Conservation (phyloP, 306 rosid species). For the Prunus dulcis region DNA sequence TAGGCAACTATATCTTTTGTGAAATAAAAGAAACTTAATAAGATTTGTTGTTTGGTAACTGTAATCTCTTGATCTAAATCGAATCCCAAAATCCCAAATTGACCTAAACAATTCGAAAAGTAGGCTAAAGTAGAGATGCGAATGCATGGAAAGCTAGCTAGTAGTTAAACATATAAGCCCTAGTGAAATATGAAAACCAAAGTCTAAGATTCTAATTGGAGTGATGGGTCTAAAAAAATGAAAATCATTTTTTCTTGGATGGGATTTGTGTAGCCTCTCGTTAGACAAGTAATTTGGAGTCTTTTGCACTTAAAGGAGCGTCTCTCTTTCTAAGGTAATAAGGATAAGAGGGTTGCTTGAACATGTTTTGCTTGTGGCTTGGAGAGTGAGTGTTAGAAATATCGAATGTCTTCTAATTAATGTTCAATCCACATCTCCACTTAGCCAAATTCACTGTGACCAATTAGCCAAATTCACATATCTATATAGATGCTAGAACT, state of each 20-base stretch:
- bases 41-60: not conserved
- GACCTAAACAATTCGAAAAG: not conserved
- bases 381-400: slow-evolving; percentile 3
- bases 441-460: too few species aligned
- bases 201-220: not conserved
- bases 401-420: slow-evolving; percentile 23
- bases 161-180: not conserved
- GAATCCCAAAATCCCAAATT: slow-evolving; percentile 1
- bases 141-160: slow-evolving; percentile 8
- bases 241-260: slow-evolving; percentile 4
- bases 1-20: not conserved
- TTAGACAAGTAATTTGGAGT: not conserved
- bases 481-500: too few species aligned
- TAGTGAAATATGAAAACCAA: not conserved
- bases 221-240: not conserved
- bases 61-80: not conserved
- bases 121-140: not conserved
- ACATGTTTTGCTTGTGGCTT: slow-evolving; percentile 19
- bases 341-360: not conserved
- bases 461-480: too few species aligned
- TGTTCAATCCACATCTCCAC: not conserved
- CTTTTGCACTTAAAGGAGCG: not conserved
- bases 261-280: not conserved
- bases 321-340: slow-evolving; percentile 7
- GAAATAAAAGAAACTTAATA: not conserved